Base-by-base conservation (phyloP, 352 stramenopile genomes). In the Hyaloperonospora brassicae region DNA sequence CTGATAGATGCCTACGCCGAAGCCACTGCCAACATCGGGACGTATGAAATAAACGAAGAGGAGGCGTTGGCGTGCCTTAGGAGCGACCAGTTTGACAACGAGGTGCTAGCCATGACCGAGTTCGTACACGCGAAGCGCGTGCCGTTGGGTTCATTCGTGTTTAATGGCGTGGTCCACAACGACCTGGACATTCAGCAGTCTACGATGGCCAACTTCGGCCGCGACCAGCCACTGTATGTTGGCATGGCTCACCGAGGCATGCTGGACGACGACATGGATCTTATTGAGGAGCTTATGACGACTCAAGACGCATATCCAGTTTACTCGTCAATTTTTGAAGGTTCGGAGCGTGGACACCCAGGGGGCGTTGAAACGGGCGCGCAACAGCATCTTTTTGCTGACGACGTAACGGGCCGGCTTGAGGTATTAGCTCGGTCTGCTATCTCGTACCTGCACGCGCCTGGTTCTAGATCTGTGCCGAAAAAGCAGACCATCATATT, bases 101-200 rank as follows among this genome's bases (percentile, higher is more conserved):
- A 77, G 45, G 64, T 90, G 3, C 59, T 90, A 40, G 66, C 57
- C 2, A 93, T 93, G 80, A 93, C 79, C 12, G 68, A 87, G 10
- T 86, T 70, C 30, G 86, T 90, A 36, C 67, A 76, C n/a, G 52
- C 67, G 27, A 95, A 95, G 65, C 80, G 93, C 47, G 31, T 97
- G 27, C 79, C 76, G 22, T 56, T 93, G 14, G 70, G 79, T 22
- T 91, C 65, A 7, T 79, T 79, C 31, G 60, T 90, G 7, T 88
- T 97, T 36, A 97, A 97, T 56, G 89, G 89, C 31, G 72, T 96
- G 31, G 41, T 96, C 3, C 71, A 77, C 31, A 76, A 68, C 12
- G 68, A 80, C 40, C 46, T 88, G 14, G 73, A 90, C 30, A 46
- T 95, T 31, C 75, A 94, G 62, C 66, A 62, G 31, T 65, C 82